These are phyloP conservation scores for Aspergillus ibericus DNA, from an alignment of 2,329 filamentous ascomycete genomes.

Conservation along the genomic window DNA sequence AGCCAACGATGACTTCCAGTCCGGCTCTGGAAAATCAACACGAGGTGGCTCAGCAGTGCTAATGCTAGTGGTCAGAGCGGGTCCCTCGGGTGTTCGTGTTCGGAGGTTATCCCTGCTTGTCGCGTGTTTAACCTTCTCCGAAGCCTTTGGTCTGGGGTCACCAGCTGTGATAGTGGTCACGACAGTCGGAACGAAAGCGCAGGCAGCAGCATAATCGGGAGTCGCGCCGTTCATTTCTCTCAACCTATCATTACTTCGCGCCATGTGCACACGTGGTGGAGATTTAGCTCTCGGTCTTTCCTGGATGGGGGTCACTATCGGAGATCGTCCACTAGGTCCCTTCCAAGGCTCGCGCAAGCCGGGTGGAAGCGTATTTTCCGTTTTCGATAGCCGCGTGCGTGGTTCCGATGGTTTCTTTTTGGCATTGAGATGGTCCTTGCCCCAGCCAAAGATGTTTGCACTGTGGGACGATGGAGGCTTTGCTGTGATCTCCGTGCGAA, in stretches of 20 bases:
- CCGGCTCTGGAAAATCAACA: constrained; percentile 25
- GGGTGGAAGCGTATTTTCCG: constrained; percentile 41
- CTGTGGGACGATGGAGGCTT: constrained; percentile 29
- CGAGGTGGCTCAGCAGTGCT: constrained; percentile 21
- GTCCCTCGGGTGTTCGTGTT: constrained; percentile 15
- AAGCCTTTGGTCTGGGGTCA: constrained; percentile 13
- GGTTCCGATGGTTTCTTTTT: constrained; percentile 36
- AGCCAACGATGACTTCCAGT: constrained; percentile 34
- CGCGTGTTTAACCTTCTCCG: constrained; percentile 12
- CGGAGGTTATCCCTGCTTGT: constrained; percentile 37
- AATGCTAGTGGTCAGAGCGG: constrained; percentile 13
- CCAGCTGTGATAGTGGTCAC: constrained; percentile 37
- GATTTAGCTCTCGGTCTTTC: constrained; percentile 60
- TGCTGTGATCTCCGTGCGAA: constrained; percentile 24
- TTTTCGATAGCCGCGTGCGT: constrained; percentile 39
- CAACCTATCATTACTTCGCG: constrained; percentile 21
- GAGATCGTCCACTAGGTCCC: constrained; percentile 67
- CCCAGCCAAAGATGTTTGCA: constrained; percentile 32
- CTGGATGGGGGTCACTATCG: constrained; percentile 63
- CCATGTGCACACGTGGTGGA: constrained; percentile 49
- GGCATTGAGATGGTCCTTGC: constrained; percentile 40
- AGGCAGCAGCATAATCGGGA: constrained; percentile 27
- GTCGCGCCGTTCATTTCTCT: constrained; percentile 27
- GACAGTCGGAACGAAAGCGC: constrained; percentile 28
- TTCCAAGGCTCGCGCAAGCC: constrained; percentile 61